Conservation (phyloP, 257 asterid genomes). For the Catharanthus roseus region DNA sequence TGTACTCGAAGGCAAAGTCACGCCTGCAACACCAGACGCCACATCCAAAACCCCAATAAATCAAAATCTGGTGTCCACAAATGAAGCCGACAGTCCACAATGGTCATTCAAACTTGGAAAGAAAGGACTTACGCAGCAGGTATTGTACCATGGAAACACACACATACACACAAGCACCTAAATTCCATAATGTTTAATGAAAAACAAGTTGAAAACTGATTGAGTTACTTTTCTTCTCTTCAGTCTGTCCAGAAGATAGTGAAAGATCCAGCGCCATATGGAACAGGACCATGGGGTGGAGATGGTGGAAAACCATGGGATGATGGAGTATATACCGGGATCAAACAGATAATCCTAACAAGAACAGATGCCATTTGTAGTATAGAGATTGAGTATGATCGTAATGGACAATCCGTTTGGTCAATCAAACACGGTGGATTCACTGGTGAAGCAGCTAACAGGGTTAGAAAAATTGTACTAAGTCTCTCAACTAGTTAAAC, state of each 20-base stretch:
- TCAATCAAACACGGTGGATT: constrained; percentile 70
- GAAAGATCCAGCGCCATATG: constrained; percentile 58
- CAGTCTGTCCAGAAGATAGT: constrained; percentile 34
- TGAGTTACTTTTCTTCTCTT: neutral
- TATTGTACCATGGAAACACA: constrained; percentile 11
- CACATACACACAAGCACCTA: neutral
- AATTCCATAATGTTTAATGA: neutral
- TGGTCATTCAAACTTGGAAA: constrained; percentile 43
- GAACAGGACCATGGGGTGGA: constrained; percentile 95
- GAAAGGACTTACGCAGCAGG: constrained; percentile 47
- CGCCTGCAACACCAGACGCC: constrained; percentile 16
- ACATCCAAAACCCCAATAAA: constrained; percentile 18
- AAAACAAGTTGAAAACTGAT: neutral
- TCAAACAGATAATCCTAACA: constrained; percentile 54
- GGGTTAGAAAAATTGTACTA: constrained; percentile 23
- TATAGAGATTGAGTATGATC: constrained; percentile 73
- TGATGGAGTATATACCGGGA: constrained; percentile 76
- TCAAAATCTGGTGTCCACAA: constrained; percentile 19
- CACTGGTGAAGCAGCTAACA: constrained; percentile 39
- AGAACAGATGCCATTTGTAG: constrained; percentile 48
- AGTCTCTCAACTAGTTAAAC: neutral
- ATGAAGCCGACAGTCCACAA: constrained; percentile 31
- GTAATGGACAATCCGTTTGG: constrained; percentile 85
- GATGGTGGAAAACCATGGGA: constrained; percentile 88
- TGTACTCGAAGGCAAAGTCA: constrained; percentile 37